Base-by-base conservation (phyloP, 306 rosid species). In the Gleditsia sinensis region DNA sequence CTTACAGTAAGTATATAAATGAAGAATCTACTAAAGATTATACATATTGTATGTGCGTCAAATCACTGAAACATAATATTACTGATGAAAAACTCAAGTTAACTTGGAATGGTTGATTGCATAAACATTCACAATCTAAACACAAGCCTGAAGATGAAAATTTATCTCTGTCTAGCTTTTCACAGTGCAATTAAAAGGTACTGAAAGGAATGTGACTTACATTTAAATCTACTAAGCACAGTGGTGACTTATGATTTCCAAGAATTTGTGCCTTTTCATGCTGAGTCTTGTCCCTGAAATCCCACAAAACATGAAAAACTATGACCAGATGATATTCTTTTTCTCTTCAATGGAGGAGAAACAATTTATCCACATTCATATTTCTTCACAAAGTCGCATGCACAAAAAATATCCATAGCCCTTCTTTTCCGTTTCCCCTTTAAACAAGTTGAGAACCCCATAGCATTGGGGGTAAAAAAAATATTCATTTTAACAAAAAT, bases 211-310 rank as follows among this genome's bases (percentile, higher is more conserved):
- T 55, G 75, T 13, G 82, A 81, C 99, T 87, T 82, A 92, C 99
- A 75, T 81, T 81, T 76, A 95, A 82, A 86, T 95, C 97, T 68
- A 88, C 71, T 69, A 65, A 80, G 68, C 88, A 37, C 53, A 92
- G 71, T 7, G 96, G 93, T 24, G 98, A 95, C 77, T 86, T 89
- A 78, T 81, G 96, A 86, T 77, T 78, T 75, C 88, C 92, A 74
- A 95, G 87, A 51, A 88, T 71, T 75, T 90, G 97, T 58, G 62
- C 78, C 79, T 79, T 83, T 77, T 94, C 99, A 73, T 76, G 84
- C 65, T 87, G 91, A 83, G 88, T 79, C 82, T 80, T 83, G 66
- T 90, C 89, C 87, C 99, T 94, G 96, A 73, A 87, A 86, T 75
- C 82, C 46, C 60, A 67, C 39, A 66, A 45, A 46, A 80, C 32